Conservation (phyloP, 73 alveolate species). For the Paramecium octaurelia region DNA sequence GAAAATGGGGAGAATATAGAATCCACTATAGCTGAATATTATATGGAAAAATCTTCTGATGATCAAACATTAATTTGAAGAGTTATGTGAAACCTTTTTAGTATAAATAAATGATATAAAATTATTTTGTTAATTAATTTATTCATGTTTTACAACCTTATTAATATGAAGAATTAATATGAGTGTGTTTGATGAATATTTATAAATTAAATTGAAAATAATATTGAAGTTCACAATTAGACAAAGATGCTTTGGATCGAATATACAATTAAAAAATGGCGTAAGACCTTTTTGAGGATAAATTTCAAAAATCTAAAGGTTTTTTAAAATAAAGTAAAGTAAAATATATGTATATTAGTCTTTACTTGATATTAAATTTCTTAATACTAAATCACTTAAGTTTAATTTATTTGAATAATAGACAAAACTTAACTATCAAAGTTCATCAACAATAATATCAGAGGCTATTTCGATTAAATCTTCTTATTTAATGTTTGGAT, state of each 20-base stretch:
- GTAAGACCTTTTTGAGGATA: background rate
- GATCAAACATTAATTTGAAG: background rate
- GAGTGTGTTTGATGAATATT: no score
- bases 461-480: conserved; percentile 26
- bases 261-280: no score
- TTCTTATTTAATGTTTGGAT: conserved; percentile 15
- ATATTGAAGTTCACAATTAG: background rate
- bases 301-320: background rate
- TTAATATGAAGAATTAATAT: background rate
- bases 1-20: background rate
- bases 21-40: conserved; percentile 3
- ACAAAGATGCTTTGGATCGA: background rate
- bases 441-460: conserved; percentile 17
- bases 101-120: background rate
- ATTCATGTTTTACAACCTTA: background rate
- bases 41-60: background rate
- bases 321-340: background rate
- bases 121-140: no score
- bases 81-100: background rate
- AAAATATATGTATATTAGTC: no score
- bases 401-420: background rate
- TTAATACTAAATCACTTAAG: background rate
- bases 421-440: background rate
- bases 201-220: no score
- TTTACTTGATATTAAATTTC: background rate